Percentiles rank a stretch among this genome's conserved stretches.
Evolutionary conservation across 768 basidiomycete species (phyloP).

Genomic region (Rhodosporidiobolus odoratus): DNA sequence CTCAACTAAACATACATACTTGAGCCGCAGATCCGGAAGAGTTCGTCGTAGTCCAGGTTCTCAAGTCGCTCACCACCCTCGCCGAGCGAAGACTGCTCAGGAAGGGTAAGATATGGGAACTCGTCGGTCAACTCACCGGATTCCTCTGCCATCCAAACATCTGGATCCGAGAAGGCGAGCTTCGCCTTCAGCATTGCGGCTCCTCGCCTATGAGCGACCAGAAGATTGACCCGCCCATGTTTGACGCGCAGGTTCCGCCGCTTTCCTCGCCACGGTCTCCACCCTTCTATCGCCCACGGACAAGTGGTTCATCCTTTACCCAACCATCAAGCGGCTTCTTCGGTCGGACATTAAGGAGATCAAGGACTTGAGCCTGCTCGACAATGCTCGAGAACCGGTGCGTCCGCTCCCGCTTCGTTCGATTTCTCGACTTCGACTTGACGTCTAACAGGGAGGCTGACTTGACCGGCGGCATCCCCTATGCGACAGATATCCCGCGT

Average conservation of each 20-base stretch:
- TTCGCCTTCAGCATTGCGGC: constrained; percentile 7
- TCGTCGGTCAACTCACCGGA: constrained; percentile 78
- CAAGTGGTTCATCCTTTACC: constrained; percentile 95
- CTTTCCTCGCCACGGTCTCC: constrained; percentile 80
- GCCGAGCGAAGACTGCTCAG: constrained; percentile 85
- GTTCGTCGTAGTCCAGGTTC: constrained; percentile 81
- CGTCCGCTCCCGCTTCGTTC: constrained; percentile 42
- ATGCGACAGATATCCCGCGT: constrained; percentile 57
- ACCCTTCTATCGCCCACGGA: constrained; percentile 78
- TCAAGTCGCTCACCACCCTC: constrained; percentile 78
- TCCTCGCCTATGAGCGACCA: neutral
- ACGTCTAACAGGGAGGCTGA: neutral
- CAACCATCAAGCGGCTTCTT: constrained; percentile 76
- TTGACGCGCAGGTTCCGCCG: constrained; percentile 61
- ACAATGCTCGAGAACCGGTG: constrained; percentile 73
- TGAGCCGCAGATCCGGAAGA: constrained; percentile 76
- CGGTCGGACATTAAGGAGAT: constrained; percentile 73
- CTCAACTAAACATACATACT: neutral
- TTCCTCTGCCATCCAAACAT: constrained; percentile 92
- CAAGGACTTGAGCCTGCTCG: constrained; percentile 67
- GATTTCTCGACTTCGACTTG: neutral
- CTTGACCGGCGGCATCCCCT: neutral
- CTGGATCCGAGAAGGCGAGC: constrained; percentile 88
- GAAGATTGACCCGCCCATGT: too few species aligned
- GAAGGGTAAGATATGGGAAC: constrained; percentile 94